These are phyloP conservation scores for Naganishia cerealis DNA, from an alignment of 1,284 basidiomycete genomes.

Conservation along the genomic window DNA sequence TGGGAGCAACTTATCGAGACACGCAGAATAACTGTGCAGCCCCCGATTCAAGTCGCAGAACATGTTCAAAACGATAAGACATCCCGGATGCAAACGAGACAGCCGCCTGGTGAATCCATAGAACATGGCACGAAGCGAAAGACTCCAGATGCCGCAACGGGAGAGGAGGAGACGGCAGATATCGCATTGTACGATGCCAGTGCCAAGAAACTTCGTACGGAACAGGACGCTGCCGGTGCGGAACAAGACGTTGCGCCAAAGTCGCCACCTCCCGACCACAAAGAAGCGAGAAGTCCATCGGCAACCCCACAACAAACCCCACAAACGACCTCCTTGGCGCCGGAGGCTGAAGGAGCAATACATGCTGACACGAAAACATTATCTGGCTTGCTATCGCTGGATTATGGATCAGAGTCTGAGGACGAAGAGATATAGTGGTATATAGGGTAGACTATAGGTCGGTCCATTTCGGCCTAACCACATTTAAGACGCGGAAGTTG, in stretches of 20 bases:
- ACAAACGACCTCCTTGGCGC: neutral
- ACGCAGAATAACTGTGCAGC: conserved; percentile 48
- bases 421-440: neutral
- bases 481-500: too few species aligned
- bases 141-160: conserved; percentile 53
- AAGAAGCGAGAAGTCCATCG: neutral
- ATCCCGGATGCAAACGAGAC: conserved; percentile 34
- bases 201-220: neutral
- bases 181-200: neutral
- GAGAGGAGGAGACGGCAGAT: conserved; percentile 59
- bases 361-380: neutral
- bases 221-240: neutral
- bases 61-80: conserved; percentile 47
- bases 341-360: neutral
- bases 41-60: conserved; percentile 38
- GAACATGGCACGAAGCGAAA: conserved; percentile 58
- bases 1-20: conserved; percentile 61
- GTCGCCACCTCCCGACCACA: neutral
- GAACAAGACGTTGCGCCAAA: neutral
- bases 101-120: conserved; percentile 62
- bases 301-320: neutral
- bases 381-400: conserved; percentile 5
- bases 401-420: conserved; percentile 21
- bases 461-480: too few species aligned
- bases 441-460: too few species aligned